These are phyloP conservation scores for Puccinia sorghi DNA, from an alignment of 1,284 basidiomycete species.

Conservation along the genomic window DNA sequence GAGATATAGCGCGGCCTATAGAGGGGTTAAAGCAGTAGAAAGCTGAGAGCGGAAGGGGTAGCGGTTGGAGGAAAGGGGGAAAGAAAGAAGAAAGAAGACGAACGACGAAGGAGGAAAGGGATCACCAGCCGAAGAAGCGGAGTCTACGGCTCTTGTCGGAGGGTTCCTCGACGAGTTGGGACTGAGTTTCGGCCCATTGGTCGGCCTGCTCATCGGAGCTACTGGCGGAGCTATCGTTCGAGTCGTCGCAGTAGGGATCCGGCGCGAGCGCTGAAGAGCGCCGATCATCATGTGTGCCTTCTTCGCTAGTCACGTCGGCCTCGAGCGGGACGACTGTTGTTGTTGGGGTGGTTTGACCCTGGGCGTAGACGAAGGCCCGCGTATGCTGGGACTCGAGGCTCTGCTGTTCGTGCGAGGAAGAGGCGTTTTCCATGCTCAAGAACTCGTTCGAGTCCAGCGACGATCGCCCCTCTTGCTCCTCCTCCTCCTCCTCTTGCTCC, in stretches of 20 bases:
- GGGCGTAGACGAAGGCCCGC: background rate
- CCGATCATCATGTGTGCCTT: background rate
- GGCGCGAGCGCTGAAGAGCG: background rate
- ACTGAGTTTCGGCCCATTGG: slow-evolving; percentile 48
- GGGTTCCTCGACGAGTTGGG: slow-evolving; percentile 25
- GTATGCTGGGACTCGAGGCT: slow-evolving; percentile 6
- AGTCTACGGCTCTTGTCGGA: background rate
- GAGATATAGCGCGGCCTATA: too few relatives aligned
- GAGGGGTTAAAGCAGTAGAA: too few relatives aligned
- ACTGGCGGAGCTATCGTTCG: background rate
- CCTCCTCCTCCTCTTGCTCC: too few relatives aligned
- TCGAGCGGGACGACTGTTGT: background rate
- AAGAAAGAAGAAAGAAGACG: too few relatives aligned
- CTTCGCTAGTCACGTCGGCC: background rate
- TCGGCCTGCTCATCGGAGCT: slow-evolving; percentile 27
- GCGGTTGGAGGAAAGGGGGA: too few relatives aligned
- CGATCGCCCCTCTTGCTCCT: slow-evolving; percentile 16
- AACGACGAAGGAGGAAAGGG: too few relatives aligned
- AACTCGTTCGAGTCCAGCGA: slow-evolving; percentile 19
- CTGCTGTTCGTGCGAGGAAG: background rate
- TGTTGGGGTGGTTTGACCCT: background rate
- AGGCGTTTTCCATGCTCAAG: slow-evolving; percentile 9
- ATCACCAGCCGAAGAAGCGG: slow-evolving; percentile 26
- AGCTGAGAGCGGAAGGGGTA: too few relatives aligned
- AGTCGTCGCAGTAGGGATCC: background rate